Conservation (phyloP, 129 eudicot species). For the Deinandra increscens region DNA sequence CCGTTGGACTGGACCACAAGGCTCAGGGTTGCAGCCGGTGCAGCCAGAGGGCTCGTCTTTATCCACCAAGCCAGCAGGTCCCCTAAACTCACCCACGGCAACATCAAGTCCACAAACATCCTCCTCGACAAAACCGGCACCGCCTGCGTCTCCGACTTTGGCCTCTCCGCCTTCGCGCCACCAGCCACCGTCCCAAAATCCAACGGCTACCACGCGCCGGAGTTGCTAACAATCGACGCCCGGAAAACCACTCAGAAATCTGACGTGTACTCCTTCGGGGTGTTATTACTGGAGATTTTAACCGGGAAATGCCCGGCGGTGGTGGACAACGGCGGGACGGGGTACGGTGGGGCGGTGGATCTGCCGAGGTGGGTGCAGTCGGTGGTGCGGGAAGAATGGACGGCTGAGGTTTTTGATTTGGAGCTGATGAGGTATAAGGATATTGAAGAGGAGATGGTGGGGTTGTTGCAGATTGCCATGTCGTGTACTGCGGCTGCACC, state of each 20-base stretch:
- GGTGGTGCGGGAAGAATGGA: slow-evolving; percentile 45
- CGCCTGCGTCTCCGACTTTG: slow-evolving; percentile 52
- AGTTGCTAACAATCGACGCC: slow-evolving; percentile 19
- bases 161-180: slow-evolving; percentile 36
- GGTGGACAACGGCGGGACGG: slow-evolving; percentile 43
- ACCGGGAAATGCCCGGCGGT: slow-evolving; percentile 64
- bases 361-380: slow-evolving; percentile 51
- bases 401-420: slow-evolving; percentile 56
- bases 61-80: slow-evolving; percentile 42
- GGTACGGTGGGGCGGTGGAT: slow-evolving; percentile 55
- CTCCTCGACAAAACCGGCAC: slow-evolving; percentile 40
- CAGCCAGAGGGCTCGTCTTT: slow-evolving; percentile 55
- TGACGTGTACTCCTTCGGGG: slow-evolving; percentile 59
- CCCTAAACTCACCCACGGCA: slow-evolving; percentile 52
- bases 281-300: slow-evolving; percentile 50
- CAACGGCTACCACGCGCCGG: slow-evolving; percentile 50
- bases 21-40: slow-evolving; percentile 50
- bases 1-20: slow-evolving; percentile 68
- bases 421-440: slow-evolving; percentile 59
- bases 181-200: slow-evolving; percentile 28
- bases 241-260: slow-evolving; percentile 40
- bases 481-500: slow-evolving; percentile 51
- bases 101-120: slow-evolving; percentile 54
- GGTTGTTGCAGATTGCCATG: slow-evolving; percentile 50
- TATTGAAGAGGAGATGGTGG: slow-evolving; percentile 59